phyloP scores from a whole-genome alignment of 805 yeast genomes.

The Suhomyces kilbournensis region DNA sequence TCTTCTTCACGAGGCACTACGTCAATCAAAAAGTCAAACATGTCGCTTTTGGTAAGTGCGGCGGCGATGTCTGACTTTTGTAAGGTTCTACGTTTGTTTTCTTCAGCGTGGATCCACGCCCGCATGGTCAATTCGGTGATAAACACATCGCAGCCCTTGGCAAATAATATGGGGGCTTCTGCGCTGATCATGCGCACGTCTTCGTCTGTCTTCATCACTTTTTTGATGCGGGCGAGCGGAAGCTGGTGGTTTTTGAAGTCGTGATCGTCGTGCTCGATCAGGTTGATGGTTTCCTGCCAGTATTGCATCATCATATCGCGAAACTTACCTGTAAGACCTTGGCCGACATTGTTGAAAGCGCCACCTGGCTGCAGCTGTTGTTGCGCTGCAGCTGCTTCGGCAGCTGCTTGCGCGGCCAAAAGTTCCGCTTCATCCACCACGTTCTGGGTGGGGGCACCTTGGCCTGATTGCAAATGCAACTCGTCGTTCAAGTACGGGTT shows the following conservation, averaged over 20 bases:
- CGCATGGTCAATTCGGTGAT: slow-evolving; percentile 97
- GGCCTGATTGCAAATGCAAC: slow-evolving; percentile 3
- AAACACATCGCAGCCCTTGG: slow-evolving; percentile 96
- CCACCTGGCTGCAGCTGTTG: slow-evolving; percentile 52
- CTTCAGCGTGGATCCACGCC: slow-evolving; percentile 99
- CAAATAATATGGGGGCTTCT: slow-evolving; percentile 95
- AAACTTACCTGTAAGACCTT: slow-evolving; percentile 78
- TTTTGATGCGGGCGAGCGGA: slow-evolving; percentile 93
- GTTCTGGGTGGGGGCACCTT: slow-evolving; percentile 7
- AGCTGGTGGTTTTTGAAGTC: slow-evolving; percentile 92
- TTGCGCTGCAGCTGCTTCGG: slow-evolving; percentile 46
- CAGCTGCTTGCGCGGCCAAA: slow-evolving; percentile 46
- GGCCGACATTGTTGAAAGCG: slow-evolving; percentile 87
- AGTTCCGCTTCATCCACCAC: slow-evolving; percentile 27
- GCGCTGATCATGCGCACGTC: slow-evolving; percentile 97
- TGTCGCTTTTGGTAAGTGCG: slow-evolving; percentile 89
- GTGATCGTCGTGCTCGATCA: slow-evolving; percentile 83
- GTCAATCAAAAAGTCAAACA: slow-evolving; percentile 96
- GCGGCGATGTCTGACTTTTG: slow-evolving; percentile 95
- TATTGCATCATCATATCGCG: slow-evolving; percentile 89
- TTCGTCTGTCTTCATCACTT: slow-evolving; percentile 97
- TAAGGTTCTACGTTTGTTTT: slow-evolving; percentile 87
- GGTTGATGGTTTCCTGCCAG: slow-evolving; percentile 94
- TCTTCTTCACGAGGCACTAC: slow-evolving; percentile 91
- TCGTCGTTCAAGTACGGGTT: slow-evolving; percentile 29